These are phyloP conservation scores for Hydrangea macrophylla DNA, from an alignment of 148 eudicot species.

Conservation along the genomic window DNA sequence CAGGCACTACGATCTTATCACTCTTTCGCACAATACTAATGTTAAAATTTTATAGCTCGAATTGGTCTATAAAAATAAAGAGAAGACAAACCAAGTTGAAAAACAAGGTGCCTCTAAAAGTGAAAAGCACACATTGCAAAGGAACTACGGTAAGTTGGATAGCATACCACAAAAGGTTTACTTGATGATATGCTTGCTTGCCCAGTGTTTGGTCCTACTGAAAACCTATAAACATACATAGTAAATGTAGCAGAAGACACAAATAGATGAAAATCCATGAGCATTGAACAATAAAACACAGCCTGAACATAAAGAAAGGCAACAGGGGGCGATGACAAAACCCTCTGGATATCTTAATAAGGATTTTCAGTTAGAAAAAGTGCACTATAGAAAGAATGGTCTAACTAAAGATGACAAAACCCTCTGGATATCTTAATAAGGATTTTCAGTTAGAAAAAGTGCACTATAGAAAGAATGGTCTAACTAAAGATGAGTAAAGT, in stretches of 20 bases:
- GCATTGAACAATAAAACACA: background rate
- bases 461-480: background rate
- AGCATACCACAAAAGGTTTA: constrained; percentile 36
- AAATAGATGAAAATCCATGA: background rate
- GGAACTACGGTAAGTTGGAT: constrained; percentile 2
- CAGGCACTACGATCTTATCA: too few relatives aligned
- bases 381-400: background rate
- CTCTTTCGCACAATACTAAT: too few relatives aligned
- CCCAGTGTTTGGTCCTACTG: constrained; percentile 18
- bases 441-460: background rate
- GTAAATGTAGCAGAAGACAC: constrained; percentile 1
- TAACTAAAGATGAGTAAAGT: too few relatives aligned
- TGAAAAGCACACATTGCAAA: background rate
- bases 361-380: background rate
- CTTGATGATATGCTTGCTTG: constrained; percentile 34
- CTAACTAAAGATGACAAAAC: background rate
- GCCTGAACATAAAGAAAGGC: background rate
- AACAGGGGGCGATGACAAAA: background rate
- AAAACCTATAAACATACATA: constrained; percentile 25
- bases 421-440: background rate
- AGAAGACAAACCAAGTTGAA: constrained; percentile 1
- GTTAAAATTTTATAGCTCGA: too few relatives aligned
- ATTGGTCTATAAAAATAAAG: background rate
- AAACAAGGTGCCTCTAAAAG: background rate
- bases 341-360: background rate